Evolutionary conservation across 257 asterid species (phyloP).

Genomic region (Primulina tabacum): DNA sequence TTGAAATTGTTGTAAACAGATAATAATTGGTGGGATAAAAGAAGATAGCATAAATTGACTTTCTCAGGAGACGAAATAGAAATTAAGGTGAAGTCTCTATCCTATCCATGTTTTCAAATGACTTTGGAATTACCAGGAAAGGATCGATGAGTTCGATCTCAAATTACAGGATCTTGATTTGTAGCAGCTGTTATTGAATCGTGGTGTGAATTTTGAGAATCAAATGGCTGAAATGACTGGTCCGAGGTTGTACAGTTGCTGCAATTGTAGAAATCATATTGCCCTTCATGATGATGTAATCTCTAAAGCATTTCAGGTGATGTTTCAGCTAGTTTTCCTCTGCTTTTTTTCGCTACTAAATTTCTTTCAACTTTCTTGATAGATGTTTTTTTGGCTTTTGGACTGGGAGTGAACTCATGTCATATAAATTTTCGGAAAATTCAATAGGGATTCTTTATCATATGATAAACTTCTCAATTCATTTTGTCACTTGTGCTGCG

Average conservation of each 20-base stretch:
- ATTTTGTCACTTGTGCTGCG: neutral
- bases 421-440: neutral
- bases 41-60: constrained; percentile 19
- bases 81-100: neutral
- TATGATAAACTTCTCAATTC: neutral
- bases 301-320: constrained; percentile 90
- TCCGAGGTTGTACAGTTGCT: constrained; percentile 61
- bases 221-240: constrained; percentile 49
- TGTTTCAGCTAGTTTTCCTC: neutral
- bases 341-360: neutral
- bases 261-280: constrained; percentile 52
- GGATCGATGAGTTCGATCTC: constrained; percentile 1
- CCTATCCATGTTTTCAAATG: neutral
- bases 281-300: constrained; percentile 74
- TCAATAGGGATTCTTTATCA: neutral
- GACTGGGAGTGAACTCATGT: neutral
- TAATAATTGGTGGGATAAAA: neutral
- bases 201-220: constrained; percentile 27
- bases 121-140: constrained; percentile 11
- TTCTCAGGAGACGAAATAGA: constrained; percentile 10
- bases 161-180: constrained; percentile 25
- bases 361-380: neutral
- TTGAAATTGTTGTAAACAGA: no score
- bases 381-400: neutral
- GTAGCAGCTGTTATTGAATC: constrained; percentile 14